Evolutionary conservation across 441 rosid species (phyloP).

Genomic region (Daphne laureola): DNA sequence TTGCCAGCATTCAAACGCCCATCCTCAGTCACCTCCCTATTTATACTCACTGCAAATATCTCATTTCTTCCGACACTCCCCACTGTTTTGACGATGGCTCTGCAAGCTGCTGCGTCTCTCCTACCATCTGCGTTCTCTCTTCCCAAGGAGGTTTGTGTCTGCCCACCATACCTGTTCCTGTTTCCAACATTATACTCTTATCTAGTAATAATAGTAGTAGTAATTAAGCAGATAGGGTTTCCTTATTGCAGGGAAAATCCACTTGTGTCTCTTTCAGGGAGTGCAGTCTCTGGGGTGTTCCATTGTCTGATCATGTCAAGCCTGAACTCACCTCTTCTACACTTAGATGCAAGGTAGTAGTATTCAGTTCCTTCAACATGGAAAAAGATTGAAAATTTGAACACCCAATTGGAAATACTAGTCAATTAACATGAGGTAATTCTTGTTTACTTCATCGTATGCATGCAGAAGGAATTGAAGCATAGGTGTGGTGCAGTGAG

Average conservation of each 20-base stretch:
- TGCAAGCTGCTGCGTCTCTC: slow-evolving; percentile 62
- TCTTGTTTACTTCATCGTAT: background rate
- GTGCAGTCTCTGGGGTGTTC: slow-evolving; percentile 68
- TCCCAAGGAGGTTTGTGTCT: slow-evolving; percentile 52
- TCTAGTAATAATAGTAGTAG: too few species aligned
- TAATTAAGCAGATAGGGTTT: too few species aligned
- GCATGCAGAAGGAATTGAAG: slow-evolving; percentile 42
- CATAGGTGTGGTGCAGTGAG: slow-evolving; percentile 43
- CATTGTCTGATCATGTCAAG: slow-evolving; percentile 54
- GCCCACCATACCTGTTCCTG: background rate
- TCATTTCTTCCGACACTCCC: background rate
- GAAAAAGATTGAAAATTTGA: too few species aligned
- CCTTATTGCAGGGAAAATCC: slow-evolving; percentile 59
- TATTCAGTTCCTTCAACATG: slow-evolving; percentile 8
- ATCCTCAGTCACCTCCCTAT: slow-evolving; percentile 5
- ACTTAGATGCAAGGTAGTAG: slow-evolving; percentile 64
- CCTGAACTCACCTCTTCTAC: slow-evolving; percentile 51
- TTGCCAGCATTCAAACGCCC: background rate
- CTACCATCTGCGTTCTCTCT: slow-evolving; percentile 54
- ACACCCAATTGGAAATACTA: too few species aligned
- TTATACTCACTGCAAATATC: background rate
- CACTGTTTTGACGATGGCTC: slow-evolving; percentile 40
- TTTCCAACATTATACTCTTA: too few species aligned
- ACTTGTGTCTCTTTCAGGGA: slow-evolving; percentile 64
- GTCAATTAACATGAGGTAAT: background rate